A percentile compares a stretch with the other conserved stretches of the same genome.
These are phyloP conservation scores for Viridothelium virens DNA, from an alignment of 495 filamentous ascomycete species.

Conservation along the genomic window DNA sequence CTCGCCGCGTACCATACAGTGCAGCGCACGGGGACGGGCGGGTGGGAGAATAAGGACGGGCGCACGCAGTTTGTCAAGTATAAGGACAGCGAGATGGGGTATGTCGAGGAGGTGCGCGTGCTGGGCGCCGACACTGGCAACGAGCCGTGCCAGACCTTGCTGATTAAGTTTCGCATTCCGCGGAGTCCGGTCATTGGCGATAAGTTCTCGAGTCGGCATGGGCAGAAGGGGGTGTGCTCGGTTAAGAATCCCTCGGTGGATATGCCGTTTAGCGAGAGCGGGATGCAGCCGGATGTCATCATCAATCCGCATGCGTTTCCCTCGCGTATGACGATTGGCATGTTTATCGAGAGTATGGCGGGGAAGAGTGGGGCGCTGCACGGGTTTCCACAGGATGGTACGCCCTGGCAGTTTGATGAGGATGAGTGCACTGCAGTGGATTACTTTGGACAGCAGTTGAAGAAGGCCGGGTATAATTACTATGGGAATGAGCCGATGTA, in stretches of 20 bases:
- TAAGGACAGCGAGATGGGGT: conserved; percentile 80
- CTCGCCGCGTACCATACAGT: conserved; percentile 88
- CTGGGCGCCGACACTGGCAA: conserved; percentile 73
- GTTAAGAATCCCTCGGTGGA: conserved; percentile 91
- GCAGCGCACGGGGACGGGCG: conserved; percentile 53
- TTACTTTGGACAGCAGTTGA: conserved; percentile 92
- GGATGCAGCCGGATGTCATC: conserved; percentile 94
- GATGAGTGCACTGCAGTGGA: conserved; percentile 87
- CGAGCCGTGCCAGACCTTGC: conserved; percentile 75
- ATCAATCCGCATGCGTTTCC: conserved; percentile 99
- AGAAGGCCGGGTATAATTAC: conserved; percentile 93
- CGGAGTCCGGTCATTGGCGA: conserved; percentile 90
- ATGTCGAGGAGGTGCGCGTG: conserved; percentile 85
- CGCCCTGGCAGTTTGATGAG: conserved; percentile 80
- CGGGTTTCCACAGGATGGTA: conserved; percentile 87
- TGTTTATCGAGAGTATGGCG: conserved; percentile 96
- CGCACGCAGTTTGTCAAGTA: conserved; percentile 79
- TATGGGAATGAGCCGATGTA: conserved; percentile 98
- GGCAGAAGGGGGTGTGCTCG: conserved; percentile 95
- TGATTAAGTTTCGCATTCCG: conserved; percentile 86
- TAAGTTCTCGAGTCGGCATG: conserved; percentile 97
- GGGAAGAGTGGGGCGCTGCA: conserved; percentile 92
- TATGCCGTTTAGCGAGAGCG: conserved; percentile 96
- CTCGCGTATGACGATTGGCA: conserved; percentile 99
- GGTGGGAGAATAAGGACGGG: conserved; percentile 62